Conservation (phyloP, 202 grass and related monocot genomes). For the Saccharum hybrid region DNA sequence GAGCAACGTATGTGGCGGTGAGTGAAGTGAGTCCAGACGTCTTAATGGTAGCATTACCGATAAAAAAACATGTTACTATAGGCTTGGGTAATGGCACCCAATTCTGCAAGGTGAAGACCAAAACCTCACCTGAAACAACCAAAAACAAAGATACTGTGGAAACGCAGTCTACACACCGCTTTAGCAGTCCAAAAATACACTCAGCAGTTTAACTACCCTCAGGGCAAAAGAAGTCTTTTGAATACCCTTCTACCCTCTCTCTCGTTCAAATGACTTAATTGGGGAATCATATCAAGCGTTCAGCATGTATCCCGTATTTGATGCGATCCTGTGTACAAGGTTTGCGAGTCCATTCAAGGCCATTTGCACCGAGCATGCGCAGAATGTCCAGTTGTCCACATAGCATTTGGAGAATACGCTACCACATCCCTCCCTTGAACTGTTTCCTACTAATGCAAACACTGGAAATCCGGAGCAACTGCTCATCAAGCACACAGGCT, state of each 20-base stretch:
- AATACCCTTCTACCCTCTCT: neutral
- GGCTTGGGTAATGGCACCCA: neutral
- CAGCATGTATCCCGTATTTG: neutral
- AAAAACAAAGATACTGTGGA: neutral
- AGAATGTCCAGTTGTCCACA: neutral
- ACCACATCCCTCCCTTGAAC: neutral
- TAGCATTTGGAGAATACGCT: neutral
- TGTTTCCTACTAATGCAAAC: neutral
- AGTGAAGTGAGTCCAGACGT: too few relatives aligned
- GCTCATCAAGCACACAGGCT: neutral
- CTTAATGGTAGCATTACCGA: too few relatives aligned
- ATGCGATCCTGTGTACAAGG: neutral
- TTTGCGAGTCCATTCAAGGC: neutral
- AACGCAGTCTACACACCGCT: neutral
- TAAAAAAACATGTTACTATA: neutral
- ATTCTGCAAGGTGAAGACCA: neutral
- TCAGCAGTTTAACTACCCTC: neutral
- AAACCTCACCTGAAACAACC: neutral
- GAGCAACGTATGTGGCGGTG: too few relatives aligned
- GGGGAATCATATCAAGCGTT: conserved; percentile 9
- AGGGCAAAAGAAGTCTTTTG: neutral
- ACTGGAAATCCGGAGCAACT: neutral
- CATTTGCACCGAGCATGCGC: neutral
- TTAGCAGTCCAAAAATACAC: neutral
- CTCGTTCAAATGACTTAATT: neutral